Evolutionary conservation across 2,329 filamentous ascomycete species (phyloP).

Genomic region (Aspergillus proliferans): DNA sequence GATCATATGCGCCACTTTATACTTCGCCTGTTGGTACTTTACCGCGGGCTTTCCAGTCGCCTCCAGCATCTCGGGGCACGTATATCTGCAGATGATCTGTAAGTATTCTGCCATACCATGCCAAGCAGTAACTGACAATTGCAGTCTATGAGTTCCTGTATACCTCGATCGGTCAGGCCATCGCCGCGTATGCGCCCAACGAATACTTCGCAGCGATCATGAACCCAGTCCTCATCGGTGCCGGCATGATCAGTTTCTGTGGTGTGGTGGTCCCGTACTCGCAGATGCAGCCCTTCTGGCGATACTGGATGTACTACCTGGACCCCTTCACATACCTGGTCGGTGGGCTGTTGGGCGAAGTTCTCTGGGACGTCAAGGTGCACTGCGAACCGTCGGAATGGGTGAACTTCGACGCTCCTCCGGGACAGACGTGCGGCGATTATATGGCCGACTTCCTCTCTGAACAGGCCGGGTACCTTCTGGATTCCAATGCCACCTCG

Average conservation of each 20-base stretch:
- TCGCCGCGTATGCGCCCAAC: slow-evolving; percentile 59
- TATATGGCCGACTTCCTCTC: slow-evolving; percentile 29
- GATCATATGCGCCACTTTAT: slow-evolving; percentile 40
- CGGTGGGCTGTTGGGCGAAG: slow-evolving; percentile 31
- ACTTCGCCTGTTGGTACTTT: slow-evolving; percentile 54
- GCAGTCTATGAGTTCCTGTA: slow-evolving; percentile 40
- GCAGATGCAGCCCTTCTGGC: slow-evolving; percentile 36
- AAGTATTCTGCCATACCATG: slow-evolving; percentile 2
- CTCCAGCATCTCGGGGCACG: slow-evolving; percentile 29
- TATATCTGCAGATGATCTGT: slow-evolving; percentile 38
- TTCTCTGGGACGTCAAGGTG: slow-evolving; percentile 36
- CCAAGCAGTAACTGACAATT: background rate
- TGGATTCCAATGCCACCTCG: slow-evolving; percentile 20
- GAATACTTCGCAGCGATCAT: slow-evolving; percentile 54
- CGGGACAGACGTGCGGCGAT: slow-evolving; percentile 26
- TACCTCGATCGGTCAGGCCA: slow-evolving; percentile 39
- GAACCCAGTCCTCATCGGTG: slow-evolving; percentile 51
- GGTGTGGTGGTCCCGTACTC: slow-evolving; percentile 35
- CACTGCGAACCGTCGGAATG: slow-evolving; percentile 29
- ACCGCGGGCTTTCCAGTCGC: slow-evolving; percentile 43
- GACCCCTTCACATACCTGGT: slow-evolving; percentile 41
- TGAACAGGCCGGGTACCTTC: slow-evolving; percentile 22
- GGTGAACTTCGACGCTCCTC: slow-evolving; percentile 20
- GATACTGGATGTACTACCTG: slow-evolving; percentile 41
- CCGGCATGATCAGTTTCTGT: slow-evolving; percentile 35